Percentiles rank a stretch among this genome's conserved stretches.
phyloP scores from a whole-genome alignment of 805 yeast genomes.

The Komagataella phaffii region DNA sequence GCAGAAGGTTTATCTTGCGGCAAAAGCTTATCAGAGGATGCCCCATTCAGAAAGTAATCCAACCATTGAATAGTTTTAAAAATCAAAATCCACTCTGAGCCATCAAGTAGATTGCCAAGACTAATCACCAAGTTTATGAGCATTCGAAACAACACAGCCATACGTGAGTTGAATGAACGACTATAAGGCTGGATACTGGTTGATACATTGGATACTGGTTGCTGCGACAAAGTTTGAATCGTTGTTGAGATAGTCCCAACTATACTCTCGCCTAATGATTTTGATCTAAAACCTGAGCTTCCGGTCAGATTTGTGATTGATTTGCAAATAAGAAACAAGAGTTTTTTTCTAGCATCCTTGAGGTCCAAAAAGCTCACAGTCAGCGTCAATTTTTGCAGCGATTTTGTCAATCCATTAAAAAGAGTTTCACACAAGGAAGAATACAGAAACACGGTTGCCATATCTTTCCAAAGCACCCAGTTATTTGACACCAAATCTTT shows the following conservation, averaged over 20 bases:
- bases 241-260: slow-evolving; percentile 37
- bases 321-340: slow-evolving; percentile 29
- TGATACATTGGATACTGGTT: slow-evolving; percentile 3
- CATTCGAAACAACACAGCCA: slow-evolving; percentile 67
- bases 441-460: slow-evolving; percentile 40
- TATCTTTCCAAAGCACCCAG: slow-evolving; percentile 25
- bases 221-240: slow-evolving; percentile 11
- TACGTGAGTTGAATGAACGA: slow-evolving; percentile 47
- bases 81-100: slow-evolving; percentile 51
- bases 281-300: slow-evolving; percentile 17
- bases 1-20: neutral
- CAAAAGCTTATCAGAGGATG: slow-evolving; percentile 7
- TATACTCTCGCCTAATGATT: slow-evolving; percentile 34
- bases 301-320: slow-evolving; percentile 29
- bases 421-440: slow-evolving; percentile 58
- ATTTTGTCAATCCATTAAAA: slow-evolving; percentile 53
- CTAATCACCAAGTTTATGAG: slow-evolving; percentile 65
- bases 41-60: slow-evolving; percentile 56
- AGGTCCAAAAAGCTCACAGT: slow-evolving; percentile 67
- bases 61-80: slow-evolving; percentile 67
- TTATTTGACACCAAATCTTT: slow-evolving; percentile 16
- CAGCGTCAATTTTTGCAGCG: slow-evolving; percentile 73
- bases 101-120: slow-evolving; percentile 55
- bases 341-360: slow-evolving; percentile 41
- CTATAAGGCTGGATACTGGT: slow-evolving; percentile 13